Base-by-base conservation (phyloP, 192 early-diverging fungal genomes). In the Funneliformis mosseae region DNA sequence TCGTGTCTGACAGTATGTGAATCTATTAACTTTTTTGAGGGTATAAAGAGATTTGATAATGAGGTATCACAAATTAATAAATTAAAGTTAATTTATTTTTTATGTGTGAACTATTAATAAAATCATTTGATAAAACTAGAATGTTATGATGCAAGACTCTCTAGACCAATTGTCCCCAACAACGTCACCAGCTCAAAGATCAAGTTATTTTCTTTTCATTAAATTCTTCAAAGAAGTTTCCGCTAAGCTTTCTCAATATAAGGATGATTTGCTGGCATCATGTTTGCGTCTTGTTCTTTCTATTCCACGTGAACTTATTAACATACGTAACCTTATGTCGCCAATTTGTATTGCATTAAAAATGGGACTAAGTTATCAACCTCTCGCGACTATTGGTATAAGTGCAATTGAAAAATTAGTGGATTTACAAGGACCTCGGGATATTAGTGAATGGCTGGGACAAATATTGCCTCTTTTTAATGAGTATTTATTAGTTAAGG, bases 221-320 rank as follows among this genome's bases (percentile, higher is more conserved):
- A 89, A 87, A 60, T 92, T 90, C 67, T 48, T 95, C 45, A 79
- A 85, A 12, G 87, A 92, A 46, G 89, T 94, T n/a, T 84, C 87
- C 38, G 84, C 89, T 28, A 81, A 88, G 42, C 84, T 94, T 67
- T 80, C 88, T 7, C 90, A 90, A 72, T 94, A 89, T 81, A 93
- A 93, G 81, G 94, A 94, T 74, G 94, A 95, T 60, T 84, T 95
- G 11, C 84, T 95, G 10, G 91, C 88, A 3, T 87, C 91, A 3
- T 93, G 92, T 67, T 80, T 95, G 25, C 84, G 87, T 25, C 78
- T 95, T 23, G 84, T 95, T 7, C 89, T 95, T 1, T 82, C 87
- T 2, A 84, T 82, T 63, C 94, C 94, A 2, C 41, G 80, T 5
- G 91, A 90, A 9, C 86, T 95, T 12, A 82, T 90, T 28, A 83